phyloP scores from a whole-genome alignment of 1,284 basidiomycete genomes.

The Tilletia indica region DNA sequence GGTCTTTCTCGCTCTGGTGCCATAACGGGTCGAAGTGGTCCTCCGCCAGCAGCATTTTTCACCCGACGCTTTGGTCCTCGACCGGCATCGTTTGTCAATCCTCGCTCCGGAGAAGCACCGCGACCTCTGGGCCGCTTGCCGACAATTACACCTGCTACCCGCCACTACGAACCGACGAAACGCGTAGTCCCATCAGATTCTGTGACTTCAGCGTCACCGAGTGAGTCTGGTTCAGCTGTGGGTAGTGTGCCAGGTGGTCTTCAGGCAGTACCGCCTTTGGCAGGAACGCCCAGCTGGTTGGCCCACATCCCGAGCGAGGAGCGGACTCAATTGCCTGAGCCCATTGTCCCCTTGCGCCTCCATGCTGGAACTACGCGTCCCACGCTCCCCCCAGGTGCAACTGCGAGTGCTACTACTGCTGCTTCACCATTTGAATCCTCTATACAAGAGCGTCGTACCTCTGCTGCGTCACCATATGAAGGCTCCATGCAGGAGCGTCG shows the following conservation, averaged over 20 bases:
- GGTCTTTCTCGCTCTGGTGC: slow-evolving; percentile 20
- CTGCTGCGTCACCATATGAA: background rate
- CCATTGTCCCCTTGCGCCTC: slow-evolving; percentile 6
- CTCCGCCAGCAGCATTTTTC: slow-evolving; percentile 13
- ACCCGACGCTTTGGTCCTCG: slow-evolving; percentile 18
- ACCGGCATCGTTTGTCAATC: slow-evolving; percentile 22
- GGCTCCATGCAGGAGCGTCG: background rate
- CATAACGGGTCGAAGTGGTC: slow-evolving; percentile 4
- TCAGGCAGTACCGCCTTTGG: background rate
- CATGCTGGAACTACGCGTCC: background rate
- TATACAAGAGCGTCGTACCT: background rate
- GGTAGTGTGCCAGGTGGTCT: background rate
- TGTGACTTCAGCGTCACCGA: background rate
- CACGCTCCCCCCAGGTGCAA: background rate
- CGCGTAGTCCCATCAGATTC: background rate
- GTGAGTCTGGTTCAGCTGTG: background rate
- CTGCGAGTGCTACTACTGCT: background rate
- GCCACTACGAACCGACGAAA: slow-evolving; percentile 24
- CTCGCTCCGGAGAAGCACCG: slow-evolving; percentile 21
- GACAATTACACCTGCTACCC: slow-evolving; percentile 22
- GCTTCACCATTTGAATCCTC: background rate
- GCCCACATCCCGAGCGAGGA: slow-evolving; percentile 21
- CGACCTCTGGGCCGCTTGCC: slow-evolving; percentile 23
- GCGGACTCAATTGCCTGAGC: slow-evolving; percentile 16
- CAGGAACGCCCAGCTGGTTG: slow-evolving; percentile 23